Base-by-base conservation (phyloP, 2,329 filamentous ascomycete genomes). In the Hymenoscyphus fructigenus region DNA sequence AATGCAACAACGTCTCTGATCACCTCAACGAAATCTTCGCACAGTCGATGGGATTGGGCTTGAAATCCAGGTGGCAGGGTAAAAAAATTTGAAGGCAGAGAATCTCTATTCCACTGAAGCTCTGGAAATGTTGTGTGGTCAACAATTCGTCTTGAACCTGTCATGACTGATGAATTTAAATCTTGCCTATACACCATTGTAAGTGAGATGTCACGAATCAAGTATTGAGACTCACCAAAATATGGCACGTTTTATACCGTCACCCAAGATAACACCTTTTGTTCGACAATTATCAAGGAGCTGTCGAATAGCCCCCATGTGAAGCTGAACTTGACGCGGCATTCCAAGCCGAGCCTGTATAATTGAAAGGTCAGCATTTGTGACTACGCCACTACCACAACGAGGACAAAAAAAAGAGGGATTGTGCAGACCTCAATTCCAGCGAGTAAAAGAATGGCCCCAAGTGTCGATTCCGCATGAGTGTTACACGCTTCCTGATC, bases 241-340 rank as follows among this genome's bases (percentile, higher is more conserved):
- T 34, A 81, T 79, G 0, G 79, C 79, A 1, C 79, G 77, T 66
- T 81, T 81, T 5, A 82, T 81, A 0, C 76, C 76, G 10, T 70
- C 73, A 1, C 71, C 79, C 0, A 82, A 63, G 63, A 70, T 64
- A 0, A 78, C 59, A 0, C 74, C 71, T 2, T 71, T 44, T 5
- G 57, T 71, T 62, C 68, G 68, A 64, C 77, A 79, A 0, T 77
- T 55, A 2, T 72, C 60, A 10, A 81, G 76, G 0, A 81, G 68
- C 29, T 71, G 70, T 10, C 72, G 70, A 3, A 82, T 71, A 36
- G 79, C 80, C 0, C 68, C 68, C 76, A 82, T 76, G 32, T 82
- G 80, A 64, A 81, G 71, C 58, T 81, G 76, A 5, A 80, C 79
- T 32, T 80, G 76, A 4, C 38, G 64, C 0, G 67, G 69, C 66